Evolutionary conservation across 2,329 filamentous ascomycete species (phyloP).

Genomic region (Tolypocladium tropicale): DNA sequence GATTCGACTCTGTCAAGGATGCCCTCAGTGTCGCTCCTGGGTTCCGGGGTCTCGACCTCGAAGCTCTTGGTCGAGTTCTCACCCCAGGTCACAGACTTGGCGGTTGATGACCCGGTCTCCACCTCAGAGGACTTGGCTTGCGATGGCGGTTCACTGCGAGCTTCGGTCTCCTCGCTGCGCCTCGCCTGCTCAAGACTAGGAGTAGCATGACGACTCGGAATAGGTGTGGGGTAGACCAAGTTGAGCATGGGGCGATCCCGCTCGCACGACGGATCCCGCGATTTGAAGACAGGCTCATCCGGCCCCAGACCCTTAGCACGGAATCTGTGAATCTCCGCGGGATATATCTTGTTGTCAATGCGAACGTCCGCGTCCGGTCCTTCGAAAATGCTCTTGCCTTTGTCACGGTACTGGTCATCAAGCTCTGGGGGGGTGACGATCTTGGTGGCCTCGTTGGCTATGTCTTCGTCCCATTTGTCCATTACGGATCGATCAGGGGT

Average conservation of each 20-base stretch:
- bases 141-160: conserved; percentile 3
- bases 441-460: conserved; percentile 25
- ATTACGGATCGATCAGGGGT: conserved; percentile 44
- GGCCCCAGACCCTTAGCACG: conserved; percentile 14
- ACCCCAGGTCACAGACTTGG: conserved; percentile 55
- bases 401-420: conserved; percentile 23
- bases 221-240: conserved; percentile 50
- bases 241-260: conserved; percentile 49
- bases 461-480: conserved; percentile 38
- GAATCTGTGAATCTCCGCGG: conserved; percentile 35
- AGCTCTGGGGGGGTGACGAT: conserved; percentile 47
- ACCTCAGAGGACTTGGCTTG: conserved; percentile 20
- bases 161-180: background rate
- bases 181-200: conserved; percentile 20
- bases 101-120: conserved; percentile 26
- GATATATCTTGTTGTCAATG: conserved; percentile 48
- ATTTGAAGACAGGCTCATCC: conserved; percentile 25
- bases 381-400: conserved; percentile 40
- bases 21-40: conserved; percentile 19
- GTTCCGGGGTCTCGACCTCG: conserved; percentile 48
- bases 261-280: conserved; percentile 43
- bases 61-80: conserved; percentile 55
- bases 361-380: conserved; percentile 53
- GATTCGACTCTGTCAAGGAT: conserved; percentile 13
- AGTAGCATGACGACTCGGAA: conserved; percentile 29